phyloP scores from a whole-genome alignment of 2,329 filamentous ascomycete genomes.

The Fusarium denticulatum region DNA sequence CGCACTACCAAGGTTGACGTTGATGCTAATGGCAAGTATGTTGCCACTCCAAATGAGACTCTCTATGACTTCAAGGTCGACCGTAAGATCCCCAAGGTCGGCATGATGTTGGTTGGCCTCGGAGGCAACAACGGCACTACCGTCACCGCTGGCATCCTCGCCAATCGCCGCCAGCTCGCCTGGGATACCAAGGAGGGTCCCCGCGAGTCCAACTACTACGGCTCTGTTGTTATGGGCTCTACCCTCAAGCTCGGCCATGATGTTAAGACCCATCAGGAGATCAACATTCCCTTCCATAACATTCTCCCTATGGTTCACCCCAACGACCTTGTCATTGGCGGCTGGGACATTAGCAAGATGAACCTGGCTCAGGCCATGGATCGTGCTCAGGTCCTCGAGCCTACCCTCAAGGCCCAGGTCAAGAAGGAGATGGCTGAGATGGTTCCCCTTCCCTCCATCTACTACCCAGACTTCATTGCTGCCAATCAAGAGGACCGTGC shows the following conservation, averaged over 20 bases:
- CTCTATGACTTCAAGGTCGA: slow-evolving; percentile 98
- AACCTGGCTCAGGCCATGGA: slow-evolving; percentile 94
- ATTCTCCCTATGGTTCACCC: slow-evolving; percentile 97
- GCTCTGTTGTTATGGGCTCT: slow-evolving; percentile 95
- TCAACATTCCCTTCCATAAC: slow-evolving; percentile 96
- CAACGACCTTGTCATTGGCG: slow-evolving; percentile 92
- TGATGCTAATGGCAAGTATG: slow-evolving; percentile 77
- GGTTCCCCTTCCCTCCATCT: slow-evolving; percentile 91
- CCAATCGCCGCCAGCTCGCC: slow-evolving; percentile 84
- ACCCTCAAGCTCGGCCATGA: slow-evolving; percentile 97
- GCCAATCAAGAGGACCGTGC: slow-evolving; percentile 97
- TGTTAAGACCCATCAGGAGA: slow-evolving; percentile 81
- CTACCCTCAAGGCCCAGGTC: slow-evolving; percentile 88
- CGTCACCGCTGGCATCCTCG: slow-evolving; percentile 95
- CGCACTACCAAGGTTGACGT: slow-evolving; percentile 87
- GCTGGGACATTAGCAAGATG: slow-evolving; percentile 96
- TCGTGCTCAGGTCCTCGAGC: slow-evolving; percentile 92
- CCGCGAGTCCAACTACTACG: slow-evolving; percentile 94
- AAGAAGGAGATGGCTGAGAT: slow-evolving; percentile 92
- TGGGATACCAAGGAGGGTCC: slow-evolving; percentile 96
- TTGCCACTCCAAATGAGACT: slow-evolving; percentile 87
- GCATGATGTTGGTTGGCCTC: slow-evolving; percentile 97
- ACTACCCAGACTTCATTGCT: slow-evolving; percentile 99
- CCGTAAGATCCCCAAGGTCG: slow-evolving; percentile 90
- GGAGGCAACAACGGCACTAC: slow-evolving; percentile 99